A percentile compares a stretch with the other conserved stretches of the same genome.
phyloP scores from a whole-genome alignment of 2,329 filamentous ascomycete genomes.

The Aspergillus vadensis region DNA sequence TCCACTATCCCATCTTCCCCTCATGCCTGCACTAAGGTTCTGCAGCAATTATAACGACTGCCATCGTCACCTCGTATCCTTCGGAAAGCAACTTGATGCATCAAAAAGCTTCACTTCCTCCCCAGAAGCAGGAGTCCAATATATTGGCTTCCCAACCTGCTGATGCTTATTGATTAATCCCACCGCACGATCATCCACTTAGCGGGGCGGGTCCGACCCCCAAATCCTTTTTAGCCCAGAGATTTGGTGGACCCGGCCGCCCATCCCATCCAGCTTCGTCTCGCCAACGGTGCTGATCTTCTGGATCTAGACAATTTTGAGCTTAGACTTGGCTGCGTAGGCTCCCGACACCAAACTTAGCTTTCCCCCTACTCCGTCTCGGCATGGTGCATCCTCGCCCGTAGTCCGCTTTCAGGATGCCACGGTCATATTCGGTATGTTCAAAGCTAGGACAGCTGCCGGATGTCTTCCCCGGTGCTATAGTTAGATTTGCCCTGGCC shows the following conservation, averaged over 20 bases:
- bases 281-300: conserved; percentile 18
- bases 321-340: conserved; percentile 2
- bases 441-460: background rate
- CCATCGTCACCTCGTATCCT: background rate
- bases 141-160: background rate
- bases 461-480: too few species aligned
- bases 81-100: background rate
- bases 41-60: background rate
- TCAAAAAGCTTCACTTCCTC: background rate
- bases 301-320: background rate
- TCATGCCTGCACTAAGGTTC: background rate
- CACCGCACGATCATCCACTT: conserved; percentile 8
- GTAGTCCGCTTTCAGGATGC: background rate
- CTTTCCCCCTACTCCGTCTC: background rate
- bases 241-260: conserved; percentile 14
- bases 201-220: conserved; percentile 7
- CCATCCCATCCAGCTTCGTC: conserved; percentile 13
- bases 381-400: background rate
- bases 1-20: background rate
- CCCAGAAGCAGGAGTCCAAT: background rate
- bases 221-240: conserved; percentile 12
- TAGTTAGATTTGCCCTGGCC: too few species aligned
- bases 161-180: conserved; percentile 4
- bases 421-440: background rate
- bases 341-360: conserved; percentile 8